Base-by-base conservation (phyloP, 1,284 basidiomycete genomes). In the Blastosporella zonata region DNA sequence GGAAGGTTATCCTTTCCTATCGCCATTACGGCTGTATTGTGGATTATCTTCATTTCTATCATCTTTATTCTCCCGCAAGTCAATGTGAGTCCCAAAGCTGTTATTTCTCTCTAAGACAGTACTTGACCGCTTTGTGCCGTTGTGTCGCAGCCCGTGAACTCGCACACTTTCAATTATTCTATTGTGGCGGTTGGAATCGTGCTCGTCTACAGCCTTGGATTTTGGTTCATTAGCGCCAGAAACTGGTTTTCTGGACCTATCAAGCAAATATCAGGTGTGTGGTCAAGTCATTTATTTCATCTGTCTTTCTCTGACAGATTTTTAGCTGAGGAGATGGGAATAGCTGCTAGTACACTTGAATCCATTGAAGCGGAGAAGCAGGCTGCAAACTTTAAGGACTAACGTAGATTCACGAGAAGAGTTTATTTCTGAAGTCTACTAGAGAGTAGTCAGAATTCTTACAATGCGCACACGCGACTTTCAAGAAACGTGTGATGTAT, bases 111-210 rank as follows among this genome's bases (percentile, higher is more conserved):
- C 28, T 33, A 12, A 33, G 15, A 20, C 15, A 13, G 23, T 43
- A 20, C 10, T 23, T 22, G 1, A 37, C 27, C 21, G 41, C 40
- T 20, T 35, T 28, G 10, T 34, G 22, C 20, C 5, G 12, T 13
- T 6, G 9, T 31, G 7, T 31, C 37, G 23, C 49, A 78, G 75
- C 84, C 84, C 1, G 84, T 89, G 42, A 67, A 80, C 57, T 76
- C 77, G 0, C 77, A 85, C 60, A 87, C 85, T 4, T 67, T 90
- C 50, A 89, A 89, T 64, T 89, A 89, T 60, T 68, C 86, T 0
- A 74, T 82, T 33, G 84, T 88, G 12, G 86, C 84, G 8, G 84
- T 88, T 17, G 84, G 81, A 0, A 84, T 87, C 55, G 82, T 89
- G 18, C 60, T 84, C 7, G 51, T 66, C 1, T 87, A 86, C 61